Conservation (phyloP, 2,329 filamentous ascomycete genomes). For the Aspergillus niger region DNA sequence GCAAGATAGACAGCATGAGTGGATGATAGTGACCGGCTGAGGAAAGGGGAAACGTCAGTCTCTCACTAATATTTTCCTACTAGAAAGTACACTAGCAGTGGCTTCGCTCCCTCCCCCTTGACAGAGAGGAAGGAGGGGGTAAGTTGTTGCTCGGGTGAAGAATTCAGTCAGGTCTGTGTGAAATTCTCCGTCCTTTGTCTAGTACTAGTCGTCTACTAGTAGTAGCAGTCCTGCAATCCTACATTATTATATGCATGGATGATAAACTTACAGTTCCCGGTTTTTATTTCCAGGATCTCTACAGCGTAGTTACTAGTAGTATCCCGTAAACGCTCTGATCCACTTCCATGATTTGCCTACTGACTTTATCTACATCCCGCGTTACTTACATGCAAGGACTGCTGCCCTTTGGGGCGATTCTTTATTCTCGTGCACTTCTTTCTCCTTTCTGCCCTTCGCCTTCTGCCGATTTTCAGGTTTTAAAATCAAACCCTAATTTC, state of each 20-base stretch:
- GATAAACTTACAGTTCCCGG: no score
- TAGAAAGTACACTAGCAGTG: no score
- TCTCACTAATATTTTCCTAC: no score
- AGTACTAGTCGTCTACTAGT: not conserved
- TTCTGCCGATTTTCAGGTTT: not conserved
- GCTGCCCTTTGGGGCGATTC: constrained; percentile 1
- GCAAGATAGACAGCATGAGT: no score
- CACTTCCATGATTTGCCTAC: constrained; percentile 8
- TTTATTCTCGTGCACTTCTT: constrained; percentile 1
- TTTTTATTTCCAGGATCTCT: not conserved
- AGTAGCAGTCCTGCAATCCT: no score
- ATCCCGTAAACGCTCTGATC: constrained; percentile 13
- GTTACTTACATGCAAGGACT: constrained; percentile 19
- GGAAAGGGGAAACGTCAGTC: no score
- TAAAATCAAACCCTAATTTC: constrained; percentile 7
- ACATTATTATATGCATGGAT: no score
- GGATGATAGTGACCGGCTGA: no score
- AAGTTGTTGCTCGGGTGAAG: not conserved
- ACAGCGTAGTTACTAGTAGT: not conserved
- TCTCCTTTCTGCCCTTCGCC: not conserved
- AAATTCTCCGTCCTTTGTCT: not conserved
- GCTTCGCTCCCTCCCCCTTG: not conserved
- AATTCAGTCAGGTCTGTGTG: not conserved
- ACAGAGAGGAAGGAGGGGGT: not conserved
- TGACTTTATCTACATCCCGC: constrained; percentile 12